Percentiles rank a stretch among this genome's conserved stretches.
phyloP scores from a whole-genome alignment of 2,329 filamentous ascomycete species.

The Fusarium buxicola region DNA sequence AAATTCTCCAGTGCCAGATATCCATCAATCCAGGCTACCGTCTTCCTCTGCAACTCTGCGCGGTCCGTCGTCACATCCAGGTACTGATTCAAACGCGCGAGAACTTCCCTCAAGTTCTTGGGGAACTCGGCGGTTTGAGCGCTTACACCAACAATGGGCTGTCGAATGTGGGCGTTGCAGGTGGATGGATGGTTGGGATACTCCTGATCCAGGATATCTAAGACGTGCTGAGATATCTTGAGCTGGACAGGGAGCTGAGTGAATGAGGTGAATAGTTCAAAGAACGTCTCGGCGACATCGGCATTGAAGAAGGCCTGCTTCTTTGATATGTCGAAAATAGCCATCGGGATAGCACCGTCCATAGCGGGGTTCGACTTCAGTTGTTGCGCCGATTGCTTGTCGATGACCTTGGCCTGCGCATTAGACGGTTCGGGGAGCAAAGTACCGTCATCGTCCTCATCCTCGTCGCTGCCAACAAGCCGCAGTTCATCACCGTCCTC shows the following conservation, averaged over 20 bases:
- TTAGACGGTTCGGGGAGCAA: constrained; percentile 60
- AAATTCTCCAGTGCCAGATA: constrained; percentile 62
- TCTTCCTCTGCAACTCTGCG: constrained; percentile 60
- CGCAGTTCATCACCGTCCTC: constrained; percentile 62
- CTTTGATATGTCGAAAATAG: constrained; percentile 88
- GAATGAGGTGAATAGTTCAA: constrained; percentile 81
- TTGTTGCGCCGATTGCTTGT: constrained; percentile 58
- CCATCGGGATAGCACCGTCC: constrained; percentile 91
- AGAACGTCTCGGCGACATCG: constrained; percentile 79
- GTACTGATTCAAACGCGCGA: constrained; percentile 70
- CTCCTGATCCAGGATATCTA: constrained; percentile 70
- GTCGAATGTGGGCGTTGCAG: constrained; percentile 76
- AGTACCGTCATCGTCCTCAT: constrained; percentile 56
- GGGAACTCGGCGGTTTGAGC: constrained; percentile 77
- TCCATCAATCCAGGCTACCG: constrained; percentile 65
- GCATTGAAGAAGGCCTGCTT: constrained; percentile 79
- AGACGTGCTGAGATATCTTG: constrained; percentile 78
- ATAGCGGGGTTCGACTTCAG: constrained; percentile 84
- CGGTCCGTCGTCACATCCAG: constrained; percentile 60
- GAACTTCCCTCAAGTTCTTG: constrained; percentile 71
- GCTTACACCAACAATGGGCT: constrained; percentile 75
- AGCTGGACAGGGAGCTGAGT: constrained; percentile 71
- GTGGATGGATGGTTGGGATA: constrained; percentile 72
- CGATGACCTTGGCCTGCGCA: constrained; percentile 57
- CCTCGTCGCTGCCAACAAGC: constrained; percentile 58